A percentile compares a stretch with the other conserved stretches of the same genome.
phyloP scores from a whole-genome alignment of 31 red algal genomes.

The Bonnemaisonia californica region DNA sequence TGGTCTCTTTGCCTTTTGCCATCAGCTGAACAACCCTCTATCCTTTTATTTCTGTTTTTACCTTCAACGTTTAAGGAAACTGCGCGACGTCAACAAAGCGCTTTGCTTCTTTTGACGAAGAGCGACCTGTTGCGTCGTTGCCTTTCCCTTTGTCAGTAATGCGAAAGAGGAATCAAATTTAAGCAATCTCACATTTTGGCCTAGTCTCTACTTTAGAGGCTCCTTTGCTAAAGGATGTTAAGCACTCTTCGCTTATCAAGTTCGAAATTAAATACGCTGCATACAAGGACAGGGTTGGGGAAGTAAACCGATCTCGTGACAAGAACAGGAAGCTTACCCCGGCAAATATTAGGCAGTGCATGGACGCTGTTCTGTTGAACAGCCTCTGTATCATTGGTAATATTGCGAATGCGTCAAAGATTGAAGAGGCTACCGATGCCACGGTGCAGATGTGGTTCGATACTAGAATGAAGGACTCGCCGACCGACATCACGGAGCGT shows the following conservation, averaged over 20 bases:
- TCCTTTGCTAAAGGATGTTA: slow-evolving; percentile 27
- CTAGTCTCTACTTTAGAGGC: no score
- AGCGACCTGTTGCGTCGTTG: no score
- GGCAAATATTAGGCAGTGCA: slow-evolving; percentile 2
- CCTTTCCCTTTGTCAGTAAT: no score
- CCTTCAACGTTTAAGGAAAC: no score
- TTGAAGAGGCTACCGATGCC: slow-evolving; percentile 23
- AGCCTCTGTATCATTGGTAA: slow-evolving; percentile 17
- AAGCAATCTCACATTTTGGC: no score
- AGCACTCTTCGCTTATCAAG: slow-evolving; percentile 26
- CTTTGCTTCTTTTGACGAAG: no score
- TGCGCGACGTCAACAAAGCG: no score
- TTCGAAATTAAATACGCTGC: slow-evolving; percentile 28
- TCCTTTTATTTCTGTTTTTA: no score
- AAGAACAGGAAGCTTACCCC: slow-evolving; percentile 1
- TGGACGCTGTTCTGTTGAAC: background rate
- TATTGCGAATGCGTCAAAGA: slow-evolving; percentile 13
- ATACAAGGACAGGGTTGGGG: slow-evolving; percentile 15
- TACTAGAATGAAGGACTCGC: background rate
- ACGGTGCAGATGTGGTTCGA: slow-evolving; percentile 32
- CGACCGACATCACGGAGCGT: slow-evolving; percentile 21
- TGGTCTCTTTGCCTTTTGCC: no score
- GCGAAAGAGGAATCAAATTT: no score
- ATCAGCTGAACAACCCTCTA: no score
- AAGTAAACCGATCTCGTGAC: slow-evolving; percentile 13